phyloP scores from a whole-genome alignment of 495 filamentous ascomycete species.

The Podospora australis region DNA sequence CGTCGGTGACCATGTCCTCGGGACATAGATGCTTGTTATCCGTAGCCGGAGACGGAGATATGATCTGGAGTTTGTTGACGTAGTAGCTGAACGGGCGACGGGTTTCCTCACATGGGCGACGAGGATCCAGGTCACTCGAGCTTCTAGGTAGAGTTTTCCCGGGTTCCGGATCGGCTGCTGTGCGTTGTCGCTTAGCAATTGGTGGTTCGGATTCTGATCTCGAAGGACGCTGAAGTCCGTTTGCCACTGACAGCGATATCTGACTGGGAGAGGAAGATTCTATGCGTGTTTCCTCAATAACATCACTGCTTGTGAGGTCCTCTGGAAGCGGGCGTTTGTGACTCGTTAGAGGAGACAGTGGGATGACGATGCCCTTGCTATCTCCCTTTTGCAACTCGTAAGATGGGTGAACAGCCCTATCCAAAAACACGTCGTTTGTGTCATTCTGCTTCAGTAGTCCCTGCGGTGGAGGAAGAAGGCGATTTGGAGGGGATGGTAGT shows the following conservation, averaged over 20 bases:
- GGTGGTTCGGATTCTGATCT: slow-evolving; percentile 38
- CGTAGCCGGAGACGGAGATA: slow-evolving; percentile 27
- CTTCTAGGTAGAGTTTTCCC: slow-evolving; percentile 18
- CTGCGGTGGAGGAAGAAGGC: too few relatives aligned
- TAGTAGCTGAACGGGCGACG: not conserved
- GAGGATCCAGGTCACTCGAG: slow-evolving; percentile 36
- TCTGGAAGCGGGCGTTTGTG: slow-evolving; percentile 1
- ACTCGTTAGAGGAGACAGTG: slow-evolving; percentile 10
- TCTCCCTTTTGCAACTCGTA: too few relatives aligned
- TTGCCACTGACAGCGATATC: not conserved
- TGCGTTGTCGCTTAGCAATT: slow-evolving; percentile 19
- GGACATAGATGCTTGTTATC: slow-evolving; percentile 17
- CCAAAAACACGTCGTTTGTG: too few relatives aligned
- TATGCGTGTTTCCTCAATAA: slow-evolving; percentile 13
- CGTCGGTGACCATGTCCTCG: slow-evolving; percentile 42
- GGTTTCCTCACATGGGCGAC: not conserved
- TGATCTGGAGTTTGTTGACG: slow-evolving; percentile 28
- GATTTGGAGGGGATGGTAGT: too few relatives aligned
- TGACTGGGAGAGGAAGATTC: slow-evolving; percentile 18
- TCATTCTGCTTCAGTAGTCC: too few relatives aligned
- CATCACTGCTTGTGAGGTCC: not conserved
- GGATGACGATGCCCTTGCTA: slow-evolving; percentile 16
- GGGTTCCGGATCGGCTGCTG: slow-evolving; percentile 4
- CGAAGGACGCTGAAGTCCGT: not conserved
- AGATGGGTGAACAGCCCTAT: too few relatives aligned